phyloP scores from a whole-genome alignment of 2,329 filamentous ascomycete genomes.

The Colletotrichum sp. region DNA sequence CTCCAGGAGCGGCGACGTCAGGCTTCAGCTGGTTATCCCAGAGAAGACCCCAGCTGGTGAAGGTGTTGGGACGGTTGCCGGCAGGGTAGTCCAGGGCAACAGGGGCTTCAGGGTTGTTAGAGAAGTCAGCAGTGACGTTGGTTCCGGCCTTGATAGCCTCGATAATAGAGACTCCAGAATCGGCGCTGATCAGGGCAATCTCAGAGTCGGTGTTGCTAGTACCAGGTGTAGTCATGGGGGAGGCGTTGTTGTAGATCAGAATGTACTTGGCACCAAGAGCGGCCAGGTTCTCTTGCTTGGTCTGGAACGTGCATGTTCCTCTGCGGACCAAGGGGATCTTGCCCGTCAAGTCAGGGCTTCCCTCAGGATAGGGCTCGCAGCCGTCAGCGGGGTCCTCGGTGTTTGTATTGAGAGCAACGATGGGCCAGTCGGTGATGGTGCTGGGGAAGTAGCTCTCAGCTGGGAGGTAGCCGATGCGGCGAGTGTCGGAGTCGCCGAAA shows the following conservation, averaged over 20 bases:
- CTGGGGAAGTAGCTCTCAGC: slow-evolving; percentile 35
- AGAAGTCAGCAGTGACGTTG: slow-evolving; percentile 34
- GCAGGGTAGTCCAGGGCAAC: slow-evolving; percentile 25
- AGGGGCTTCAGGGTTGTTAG: slow-evolving; percentile 25
- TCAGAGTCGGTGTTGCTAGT: slow-evolving; percentile 12
- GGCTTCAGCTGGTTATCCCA: slow-evolving; percentile 49
- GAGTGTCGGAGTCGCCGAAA: slow-evolving; percentile 29
- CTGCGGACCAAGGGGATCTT: slow-evolving; percentile 42
- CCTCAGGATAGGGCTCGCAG: slow-evolving; percentile 28
- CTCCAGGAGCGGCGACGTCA: slow-evolving; percentile 47
- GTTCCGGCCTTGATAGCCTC: slow-evolving; percentile 26
- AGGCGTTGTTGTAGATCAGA: slow-evolving; percentile 34
- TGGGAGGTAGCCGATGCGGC: slow-evolving; percentile 36
- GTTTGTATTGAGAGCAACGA: slow-evolving; percentile 29
- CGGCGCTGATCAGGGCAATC: slow-evolving; percentile 27
- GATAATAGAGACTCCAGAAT: slow-evolving; percentile 29
- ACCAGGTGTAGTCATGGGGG: slow-evolving; percentile 15
- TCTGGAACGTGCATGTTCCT: slow-evolving; percentile 34
- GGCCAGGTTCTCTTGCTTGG: slow-evolving; percentile 31
- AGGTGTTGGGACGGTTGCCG: slow-evolving; percentile 41
- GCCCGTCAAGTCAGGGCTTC: slow-evolving; percentile 28
- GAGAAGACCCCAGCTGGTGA: slow-evolving; percentile 47
- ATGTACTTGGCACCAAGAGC: slow-evolving; percentile 31
- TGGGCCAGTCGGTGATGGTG: slow-evolving; percentile 37
- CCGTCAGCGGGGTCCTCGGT: slow-evolving; percentile 27